Percentiles rank a stretch among this genome's conserved stretches.
These are phyloP conservation scores for Aspergillus ustus DNA, from an alignment of 2,329 filamentous ascomycete species.

Conservation along the genomic window DNA sequence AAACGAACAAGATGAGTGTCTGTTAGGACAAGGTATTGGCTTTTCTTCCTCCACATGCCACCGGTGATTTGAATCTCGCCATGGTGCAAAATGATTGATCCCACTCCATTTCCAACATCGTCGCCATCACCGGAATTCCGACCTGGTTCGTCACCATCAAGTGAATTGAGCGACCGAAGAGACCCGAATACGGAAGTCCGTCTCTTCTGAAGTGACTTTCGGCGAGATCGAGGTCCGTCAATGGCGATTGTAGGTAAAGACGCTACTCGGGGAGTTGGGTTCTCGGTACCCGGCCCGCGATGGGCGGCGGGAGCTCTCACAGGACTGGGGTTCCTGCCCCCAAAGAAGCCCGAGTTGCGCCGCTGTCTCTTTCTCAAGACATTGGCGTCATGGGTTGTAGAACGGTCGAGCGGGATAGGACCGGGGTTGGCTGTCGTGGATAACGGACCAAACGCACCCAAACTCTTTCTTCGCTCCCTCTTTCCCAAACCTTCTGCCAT, in stretches of 20 bases:
- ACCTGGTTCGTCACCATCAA: conserved; percentile 45
- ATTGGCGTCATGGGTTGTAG: conserved; percentile 43
- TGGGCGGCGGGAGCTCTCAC: conserved; percentile 22
- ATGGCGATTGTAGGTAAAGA: conserved; percentile 29
- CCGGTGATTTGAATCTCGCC: conserved; percentile 73
- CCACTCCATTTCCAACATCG: conserved; percentile 38
- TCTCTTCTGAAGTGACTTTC: conserved; percentile 51
- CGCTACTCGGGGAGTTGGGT: conserved; percentile 25
- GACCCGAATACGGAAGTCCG: conserved; percentile 65
- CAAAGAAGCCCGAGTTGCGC: conserved; percentile 47
- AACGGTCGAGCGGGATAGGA: conserved; percentile 37
- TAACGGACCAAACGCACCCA: conserved; percentile 39
- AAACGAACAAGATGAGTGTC: conserved; percentile 71
- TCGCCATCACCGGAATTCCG: conserved; percentile 28
- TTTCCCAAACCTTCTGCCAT: conserved; percentile 39
- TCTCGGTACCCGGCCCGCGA: conserved; percentile 35
- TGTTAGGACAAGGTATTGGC: conserved; percentile 72
- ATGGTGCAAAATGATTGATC: conserved; percentile 63
- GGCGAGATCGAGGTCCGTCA: conserved; percentile 42
- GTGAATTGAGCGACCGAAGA: conserved; percentile 56
- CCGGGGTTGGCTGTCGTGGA: conserved; percentile 29
- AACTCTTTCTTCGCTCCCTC: conserved; percentile 43
- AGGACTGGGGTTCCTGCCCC: conserved; percentile 35
- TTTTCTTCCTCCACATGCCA: conserved; percentile 73
- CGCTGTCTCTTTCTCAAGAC: conserved; percentile 40